Base-by-base conservation (phyloP, 306 rosid genomes). In the Gleditsia sinensis region DNA sequence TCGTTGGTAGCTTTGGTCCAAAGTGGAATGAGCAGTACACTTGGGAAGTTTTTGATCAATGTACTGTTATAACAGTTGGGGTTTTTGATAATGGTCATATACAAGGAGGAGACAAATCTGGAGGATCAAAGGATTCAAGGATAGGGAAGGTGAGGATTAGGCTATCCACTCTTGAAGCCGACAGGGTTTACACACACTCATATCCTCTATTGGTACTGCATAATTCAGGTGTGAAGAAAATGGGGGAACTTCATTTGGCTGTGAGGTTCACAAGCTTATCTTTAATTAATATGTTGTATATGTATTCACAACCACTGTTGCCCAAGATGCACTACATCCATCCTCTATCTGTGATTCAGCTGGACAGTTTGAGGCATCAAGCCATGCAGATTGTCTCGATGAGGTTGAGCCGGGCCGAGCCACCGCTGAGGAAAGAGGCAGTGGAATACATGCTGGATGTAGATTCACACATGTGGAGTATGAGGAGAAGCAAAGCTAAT, bases 401-500 rank as follows among this genome's bases (percentile, higher is more conserved):
- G 88, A 86, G 98, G 83, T 68, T 93, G 55, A 83, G 70, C 75
- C 79, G 98, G 28, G 89, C 97, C 0, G 97, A 93, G 85, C 98
- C 98, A 7, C 92, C 98, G 0, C 78, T 93, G 53, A 89, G 98
- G 82, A 89, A 85, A 83, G 97, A 93, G 86, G 88, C 82, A 39
- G 91, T 93, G 46, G 96, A 91, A 79, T 93, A 91, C 79, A 93
- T 93, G 97, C 86, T 93, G 30, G 98, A 93, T 76, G 95, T 89
- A 36, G 97, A 91, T 83, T 91, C 92, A 37, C 97, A 91, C 39
- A 91, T 93, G 97, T 93, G 96, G 93, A 91, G 97, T 69, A 93
- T 93, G 93, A 84, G 98, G 83, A 91, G 96, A 71, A 93, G 97
- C 93, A 93, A 93, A 74, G 98, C 98, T 7, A 93, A 93, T 75